Conservation (phyloP, 2,329 filamentous ascomycete species). For the Aureobasidium leucospermi region DNA sequence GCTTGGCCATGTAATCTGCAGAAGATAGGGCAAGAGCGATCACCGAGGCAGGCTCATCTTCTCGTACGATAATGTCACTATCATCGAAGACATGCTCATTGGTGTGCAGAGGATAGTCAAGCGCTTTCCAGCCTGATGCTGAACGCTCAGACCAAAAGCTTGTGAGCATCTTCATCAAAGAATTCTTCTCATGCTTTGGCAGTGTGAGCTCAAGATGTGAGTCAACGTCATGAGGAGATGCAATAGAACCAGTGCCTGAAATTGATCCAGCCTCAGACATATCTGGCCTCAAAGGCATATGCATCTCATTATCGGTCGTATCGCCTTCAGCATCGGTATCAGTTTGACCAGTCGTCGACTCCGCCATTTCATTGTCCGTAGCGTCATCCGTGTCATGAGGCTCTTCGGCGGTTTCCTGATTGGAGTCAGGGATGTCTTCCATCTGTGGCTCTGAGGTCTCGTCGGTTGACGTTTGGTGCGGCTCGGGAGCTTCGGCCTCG, state of each 20-base stretch:
- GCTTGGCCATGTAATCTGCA: slow-evolving; percentile 75
- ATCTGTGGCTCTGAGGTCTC: neutral
- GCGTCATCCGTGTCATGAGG: slow-evolving; percentile 17
- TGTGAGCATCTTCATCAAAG: slow-evolving; percentile 87
- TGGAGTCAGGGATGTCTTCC: slow-evolving; percentile 9
- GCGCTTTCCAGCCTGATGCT: slow-evolving; percentile 82
- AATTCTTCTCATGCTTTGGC: slow-evolving; percentile 87
- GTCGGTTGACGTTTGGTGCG: neutral
- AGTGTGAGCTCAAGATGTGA: slow-evolving; percentile 63
- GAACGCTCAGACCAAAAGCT: slow-evolving; percentile 99
- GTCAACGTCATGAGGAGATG: slow-evolving; percentile 44
- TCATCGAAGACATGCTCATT: slow-evolving; percentile 95
- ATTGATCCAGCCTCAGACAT: slow-evolving; percentile 24
- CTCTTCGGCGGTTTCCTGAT: neutral
- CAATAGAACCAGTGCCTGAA: slow-evolving; percentile 46
- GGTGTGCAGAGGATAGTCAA: slow-evolving; percentile 78
- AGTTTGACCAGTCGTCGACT: slow-evolving; percentile 29
- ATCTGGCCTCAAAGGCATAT: slow-evolving; percentile 52
- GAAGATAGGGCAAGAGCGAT: slow-evolving; percentile 89
- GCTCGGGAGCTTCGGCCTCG: neutral
- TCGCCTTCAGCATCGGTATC: slow-evolving; percentile 45
- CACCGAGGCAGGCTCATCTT: slow-evolving; percentile 93
- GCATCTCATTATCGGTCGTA: slow-evolving; percentile 64
- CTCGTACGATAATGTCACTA: slow-evolving; percentile 91
- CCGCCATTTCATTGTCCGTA: slow-evolving; percentile 24